A percentile compares a stretch with the other conserved stretches of the same genome.
These are phyloP conservation scores for Stereocaulon alpinum DNA, from an alignment of 495 filamentous ascomycete genomes.

Conservation along the genomic window DNA sequence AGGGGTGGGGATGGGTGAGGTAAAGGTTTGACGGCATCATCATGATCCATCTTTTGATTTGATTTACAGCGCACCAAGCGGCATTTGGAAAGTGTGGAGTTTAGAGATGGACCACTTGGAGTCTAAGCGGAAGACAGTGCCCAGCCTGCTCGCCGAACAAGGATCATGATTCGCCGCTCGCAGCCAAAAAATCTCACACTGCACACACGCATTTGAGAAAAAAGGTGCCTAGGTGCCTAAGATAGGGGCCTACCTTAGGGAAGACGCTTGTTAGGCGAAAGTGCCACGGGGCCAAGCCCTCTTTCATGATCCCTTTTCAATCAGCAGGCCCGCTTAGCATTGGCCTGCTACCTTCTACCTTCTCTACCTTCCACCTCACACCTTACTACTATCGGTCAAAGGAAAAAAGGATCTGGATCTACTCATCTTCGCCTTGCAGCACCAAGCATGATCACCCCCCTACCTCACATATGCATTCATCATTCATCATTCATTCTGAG, in stretches of 20 bases:
- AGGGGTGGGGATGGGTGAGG: not conserved
- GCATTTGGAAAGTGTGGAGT: constrained; percentile 4
- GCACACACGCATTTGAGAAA: not conserved
- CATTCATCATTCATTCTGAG: not conserved
- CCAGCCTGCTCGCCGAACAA: constrained; percentile 11
- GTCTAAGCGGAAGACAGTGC: constrained; percentile 7
- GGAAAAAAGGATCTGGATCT: not conserved
- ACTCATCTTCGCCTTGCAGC: constrained; percentile 3
- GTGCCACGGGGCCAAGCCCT: constrained; percentile 3
- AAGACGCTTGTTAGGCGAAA: not conserved
- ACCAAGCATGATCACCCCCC: not conserved
- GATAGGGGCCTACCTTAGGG: not conserved
- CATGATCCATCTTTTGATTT: constrained; percentile 5
- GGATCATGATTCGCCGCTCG: constrained; percentile 12
- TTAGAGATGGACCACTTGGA: constrained; percentile 8
- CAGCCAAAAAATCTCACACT: constrained; percentile 4
- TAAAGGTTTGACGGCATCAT: constrained; percentile 5
- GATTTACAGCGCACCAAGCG: constrained; percentile 1
- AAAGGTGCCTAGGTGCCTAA: not conserved
- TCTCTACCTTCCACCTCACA: too few relatives aligned
- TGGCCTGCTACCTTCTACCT: too few relatives aligned
- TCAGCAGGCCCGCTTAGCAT: not conserved
- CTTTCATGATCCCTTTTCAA: not conserved
- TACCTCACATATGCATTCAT: constrained; percentile 4
- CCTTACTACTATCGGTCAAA: not conserved